Evolutionary conservation across 371 early-diverging fungal species (phyloP).

Genomic region (Globomyces sp.): DNA sequence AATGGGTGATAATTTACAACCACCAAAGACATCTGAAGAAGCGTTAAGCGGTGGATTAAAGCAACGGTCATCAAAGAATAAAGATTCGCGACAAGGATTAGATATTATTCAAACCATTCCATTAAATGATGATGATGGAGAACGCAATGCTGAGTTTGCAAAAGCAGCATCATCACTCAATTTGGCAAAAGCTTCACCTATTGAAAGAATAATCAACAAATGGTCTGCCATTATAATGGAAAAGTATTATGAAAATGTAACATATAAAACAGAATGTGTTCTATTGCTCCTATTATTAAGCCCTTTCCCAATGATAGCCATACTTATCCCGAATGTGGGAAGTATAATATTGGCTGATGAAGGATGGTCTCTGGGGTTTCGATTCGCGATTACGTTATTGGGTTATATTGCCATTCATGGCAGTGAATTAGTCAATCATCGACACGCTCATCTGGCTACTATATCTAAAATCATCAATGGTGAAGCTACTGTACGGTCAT

Average conservation of each 20-base stretch:
- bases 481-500: slow-evolving; percentile 9
- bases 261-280: slow-evolving; percentile 8
- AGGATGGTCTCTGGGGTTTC: background rate
- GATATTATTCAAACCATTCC: no score
- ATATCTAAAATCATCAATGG: slow-evolving; percentile 13
- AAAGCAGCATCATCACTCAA: no score
- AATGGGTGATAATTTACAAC: no score
- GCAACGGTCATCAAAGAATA: no score
- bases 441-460: slow-evolving; percentile 1
- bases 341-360: slow-evolving; percentile 1
- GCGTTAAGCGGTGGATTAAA: no score
- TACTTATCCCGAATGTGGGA: background rate
- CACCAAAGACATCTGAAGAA: no score
- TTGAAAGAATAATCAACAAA: no score
- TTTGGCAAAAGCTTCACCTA: no score
- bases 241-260: slow-evolving; percentile 7
- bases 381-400: background rate
- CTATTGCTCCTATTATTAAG: background rate
- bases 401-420: slow-evolving; percentile 4
- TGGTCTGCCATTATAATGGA: background rate
- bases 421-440: slow-evolving; percentile 6
- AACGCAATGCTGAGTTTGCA: no score
- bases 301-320: slow-evolving; percentile 4
- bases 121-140: no score
- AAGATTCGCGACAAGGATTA: no score